phyloP scores from a whole-genome alignment of 305 asterid species.

The Fraxinus sp. region DNA sequence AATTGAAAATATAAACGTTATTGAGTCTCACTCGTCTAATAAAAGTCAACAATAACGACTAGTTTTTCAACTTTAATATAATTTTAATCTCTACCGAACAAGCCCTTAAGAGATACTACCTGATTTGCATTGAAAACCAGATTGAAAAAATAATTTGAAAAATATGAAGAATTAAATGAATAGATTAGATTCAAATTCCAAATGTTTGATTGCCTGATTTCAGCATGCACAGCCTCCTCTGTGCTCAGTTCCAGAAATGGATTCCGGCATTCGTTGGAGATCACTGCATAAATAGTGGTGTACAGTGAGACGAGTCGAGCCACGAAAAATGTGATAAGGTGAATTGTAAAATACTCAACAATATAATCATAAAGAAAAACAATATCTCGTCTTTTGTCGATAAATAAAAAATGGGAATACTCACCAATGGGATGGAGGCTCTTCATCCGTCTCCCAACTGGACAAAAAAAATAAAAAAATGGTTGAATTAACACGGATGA shows the following conservation, averaged over 20 bases:
- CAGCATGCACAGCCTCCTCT: slow-evolving; percentile 69
- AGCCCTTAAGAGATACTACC: neutral
- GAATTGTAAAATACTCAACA: neutral
- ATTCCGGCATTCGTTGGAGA: slow-evolving; percentile 55
- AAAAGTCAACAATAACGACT: no score
- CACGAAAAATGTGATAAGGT: neutral
- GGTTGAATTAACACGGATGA: neutral
- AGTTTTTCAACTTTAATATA: no score
- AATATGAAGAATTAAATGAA: neutral
- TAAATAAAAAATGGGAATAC: neutral
- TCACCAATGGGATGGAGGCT: slow-evolving; percentile 59
- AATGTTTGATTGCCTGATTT: slow-evolving; percentile 4
- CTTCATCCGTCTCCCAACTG: slow-evolving; percentile 75
- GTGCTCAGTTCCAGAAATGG: slow-evolving; percentile 59
- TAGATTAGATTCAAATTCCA: neutral
- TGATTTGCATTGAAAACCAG: neutral
- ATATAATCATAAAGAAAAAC: neutral
- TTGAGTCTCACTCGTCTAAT: no score
- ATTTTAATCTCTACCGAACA: no score
- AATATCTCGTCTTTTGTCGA: neutral
- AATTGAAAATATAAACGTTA: no score
- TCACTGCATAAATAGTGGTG: slow-evolving; percentile 38
- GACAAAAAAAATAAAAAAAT: neutral
- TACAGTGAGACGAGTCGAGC: neutral
- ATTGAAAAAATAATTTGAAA: neutral